Evolutionary conservation across 1,139 yeast species (phyloP), one percentile per base, ranked within the genome.

Genomic region (Candida sojae): DNA sequence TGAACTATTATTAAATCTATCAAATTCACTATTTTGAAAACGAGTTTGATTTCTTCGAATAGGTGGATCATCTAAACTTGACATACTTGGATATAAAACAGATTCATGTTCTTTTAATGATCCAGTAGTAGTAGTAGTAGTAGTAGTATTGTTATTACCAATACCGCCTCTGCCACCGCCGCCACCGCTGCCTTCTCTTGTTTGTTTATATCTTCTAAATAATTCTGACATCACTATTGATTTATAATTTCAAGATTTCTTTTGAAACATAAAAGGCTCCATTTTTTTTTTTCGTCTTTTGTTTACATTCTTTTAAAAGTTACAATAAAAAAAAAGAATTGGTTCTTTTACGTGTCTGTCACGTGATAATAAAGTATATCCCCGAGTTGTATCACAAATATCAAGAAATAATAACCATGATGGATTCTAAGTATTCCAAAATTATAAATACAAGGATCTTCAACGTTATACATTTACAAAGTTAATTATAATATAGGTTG

Each of bases 151-250:
- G 43, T 8, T n/a, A 21, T 26, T 26, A 7, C 21, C 10, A 26
- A 8, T 40, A 17, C 21, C 21, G 21, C 26, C 31, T 13, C 21
- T 41, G 33, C 30, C 48, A n/a, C n/a, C n/a, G n/a, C n/a, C n/a
- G n/a, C 21, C 21, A 3, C 26, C 31, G 13, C 21, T 41, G 33
- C 30, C 48, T 36, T 31, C 39, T 23, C 39, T n/a, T 7, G 49
- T 35, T 17, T 43, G 43, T 34, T 46, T 40, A 23, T 46, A 50
- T 21, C 47, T 41, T 25, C 49, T 45, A 30, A 50, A 48, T 30
- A 49, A 43, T 23, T 47, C 52, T 11, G 53, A 48, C 53, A 48
- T 48, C 8, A 17, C 21, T 17, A 17, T 17, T 17, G 21, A 17
- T 17, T 17, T 2, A 17, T 17, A 17, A 17, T 17, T 17, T 17